These are phyloP conservation scores for Ogataea trehalophila DNA, from an alignment of 805 yeast genomes.

Conservation along the genomic window DNA sequence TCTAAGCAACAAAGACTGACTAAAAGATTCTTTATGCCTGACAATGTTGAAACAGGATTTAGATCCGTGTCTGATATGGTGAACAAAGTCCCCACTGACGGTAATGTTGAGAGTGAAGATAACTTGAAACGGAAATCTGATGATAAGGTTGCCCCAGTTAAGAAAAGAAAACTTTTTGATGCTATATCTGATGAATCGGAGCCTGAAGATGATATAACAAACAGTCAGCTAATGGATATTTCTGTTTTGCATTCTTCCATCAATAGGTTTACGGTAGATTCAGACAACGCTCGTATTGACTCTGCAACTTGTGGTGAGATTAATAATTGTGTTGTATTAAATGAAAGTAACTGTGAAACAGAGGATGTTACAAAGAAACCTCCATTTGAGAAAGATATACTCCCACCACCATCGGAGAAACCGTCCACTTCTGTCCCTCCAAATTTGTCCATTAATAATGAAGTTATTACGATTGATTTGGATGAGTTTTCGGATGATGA, in stretches of 20 bases:
- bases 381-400: no score
- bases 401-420: no score
- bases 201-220: conserved; percentile 12
- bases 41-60: conserved; percentile 63
- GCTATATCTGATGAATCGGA: conserved; percentile 15
- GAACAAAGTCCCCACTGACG: conserved; percentile 10
- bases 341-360: no score
- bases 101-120: conserved; percentile 1
- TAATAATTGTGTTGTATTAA: no score
- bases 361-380: no score
- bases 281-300: neutral
- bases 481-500: no score
- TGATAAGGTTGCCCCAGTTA: neutral
- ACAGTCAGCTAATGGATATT: conserved; percentile 15
- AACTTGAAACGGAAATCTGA: conserved; percentile 4
- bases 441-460: no score
- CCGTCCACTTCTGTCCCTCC: no score
- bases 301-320: no score
- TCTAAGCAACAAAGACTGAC: conserved; percentile 12
- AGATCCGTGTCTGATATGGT: conserved; percentile 46
- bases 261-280: conserved; percentile 5
- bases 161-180: conserved; percentile 9
- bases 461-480: no score
- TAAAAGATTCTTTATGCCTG: conserved; percentile 68
- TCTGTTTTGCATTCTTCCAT: conserved; percentile 5